A percentile compares a stretch with the other conserved stretches of the same genome.
These are phyloP conservation scores for Lecanicillium sp. DNA, from an alignment of 2,329 filamentous ascomycete genomes.

Conservation along the genomic window DNA sequence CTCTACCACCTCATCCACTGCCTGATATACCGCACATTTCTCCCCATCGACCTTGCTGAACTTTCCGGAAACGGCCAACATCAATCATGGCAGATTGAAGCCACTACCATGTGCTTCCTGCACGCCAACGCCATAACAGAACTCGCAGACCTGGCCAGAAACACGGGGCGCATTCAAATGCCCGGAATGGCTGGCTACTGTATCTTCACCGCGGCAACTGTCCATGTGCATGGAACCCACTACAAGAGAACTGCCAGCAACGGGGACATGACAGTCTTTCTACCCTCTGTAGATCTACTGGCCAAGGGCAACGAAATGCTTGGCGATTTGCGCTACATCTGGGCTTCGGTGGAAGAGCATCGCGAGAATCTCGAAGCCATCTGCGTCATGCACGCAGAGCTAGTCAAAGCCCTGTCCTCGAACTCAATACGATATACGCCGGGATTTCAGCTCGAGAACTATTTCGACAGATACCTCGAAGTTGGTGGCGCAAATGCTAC, in stretches of 20 bases:
- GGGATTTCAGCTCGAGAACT: constrained; percentile 80
- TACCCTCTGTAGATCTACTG: constrained; percentile 60
- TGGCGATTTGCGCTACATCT: constrained; percentile 65
- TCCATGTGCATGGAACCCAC: constrained; percentile 80
- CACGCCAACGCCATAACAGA: constrained; percentile 86
- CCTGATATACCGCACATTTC: constrained; percentile 77
- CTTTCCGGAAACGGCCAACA: constrained; percentile 75
- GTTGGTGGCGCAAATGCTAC: constrained; percentile 53
- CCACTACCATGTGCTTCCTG: constrained; percentile 78
- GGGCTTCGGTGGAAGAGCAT: constrained; percentile 76
- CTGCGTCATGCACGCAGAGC: constrained; percentile 70
- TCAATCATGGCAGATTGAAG: constrained; percentile 89
- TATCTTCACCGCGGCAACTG: constrained; percentile 78
- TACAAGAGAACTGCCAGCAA: constrained; percentile 53
- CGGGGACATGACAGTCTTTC: constrained; percentile 57
- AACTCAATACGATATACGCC: constrained; percentile 66
- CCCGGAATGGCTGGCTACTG: constrained; percentile 83
- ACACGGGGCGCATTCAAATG: constrained; percentile 72
- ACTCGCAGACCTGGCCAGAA: constrained; percentile 70
- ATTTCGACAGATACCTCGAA: constrained; percentile 72
- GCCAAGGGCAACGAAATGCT: constrained; percentile 75
- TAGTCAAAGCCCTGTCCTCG: constrained; percentile 65
- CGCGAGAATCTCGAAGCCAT: constrained; percentile 71
- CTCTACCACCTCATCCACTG: constrained; percentile 85
- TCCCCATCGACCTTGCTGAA: constrained; percentile 78